phyloP scores from a whole-genome alignment of 192 early-diverging fungal genomes.

The Obelidium mucronatum region DNA sequence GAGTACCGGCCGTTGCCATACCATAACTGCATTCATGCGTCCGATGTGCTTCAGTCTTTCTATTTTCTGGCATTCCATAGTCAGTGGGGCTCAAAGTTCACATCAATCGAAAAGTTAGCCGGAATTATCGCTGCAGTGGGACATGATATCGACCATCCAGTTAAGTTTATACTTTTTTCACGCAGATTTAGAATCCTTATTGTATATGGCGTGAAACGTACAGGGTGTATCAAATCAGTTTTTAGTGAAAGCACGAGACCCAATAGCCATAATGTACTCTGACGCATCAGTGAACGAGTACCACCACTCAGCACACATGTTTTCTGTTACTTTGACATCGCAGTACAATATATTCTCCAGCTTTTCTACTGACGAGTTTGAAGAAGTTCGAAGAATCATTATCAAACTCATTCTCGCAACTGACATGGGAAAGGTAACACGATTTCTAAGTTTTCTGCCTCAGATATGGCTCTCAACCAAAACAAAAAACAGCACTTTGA shows the following conservation, averaged over 20 bases:
- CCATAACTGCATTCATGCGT: slow-evolving; percentile 63
- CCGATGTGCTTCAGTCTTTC: slow-evolving; percentile 61
- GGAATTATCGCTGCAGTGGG: slow-evolving; percentile 53
- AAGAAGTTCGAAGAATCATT: slow-evolving; percentile 53
- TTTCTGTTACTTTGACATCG: slow-evolving; percentile 46
- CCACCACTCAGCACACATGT: slow-evolving; percentile 61
- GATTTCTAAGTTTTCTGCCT: neutral
- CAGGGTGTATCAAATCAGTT: slow-evolving; percentile 57
- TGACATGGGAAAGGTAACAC: slow-evolving; percentile 60
- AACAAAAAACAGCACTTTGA: slow-evolving; percentile 58
- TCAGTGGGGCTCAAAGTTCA: slow-evolving; percentile 36
- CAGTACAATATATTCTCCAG: slow-evolving; percentile 57
- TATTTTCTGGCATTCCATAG: slow-evolving; percentile 53
- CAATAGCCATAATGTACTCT: slow-evolving; percentile 54
- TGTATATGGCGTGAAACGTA: neutral
- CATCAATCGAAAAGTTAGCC: slow-evolving; percentile 48
- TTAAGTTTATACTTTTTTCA: slow-evolving; percentile 30
- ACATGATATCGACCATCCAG: slow-evolving; percentile 67
- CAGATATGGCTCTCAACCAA: slow-evolving; percentile 2
- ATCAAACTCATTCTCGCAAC: slow-evolving; percentile 55
- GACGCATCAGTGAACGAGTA: slow-evolving; percentile 57
- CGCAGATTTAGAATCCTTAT: neutral
- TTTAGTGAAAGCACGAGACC: slow-evolving; percentile 55
- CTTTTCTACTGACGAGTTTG: slow-evolving; percentile 52
- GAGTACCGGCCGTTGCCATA: slow-evolving; percentile 61